Evolutionary conservation across 2,329 filamentous ascomycete genomes (phyloP), one percentile per base, ranked within the genome.

Genomic region (Albophoma yamanashiensis): DNA sequence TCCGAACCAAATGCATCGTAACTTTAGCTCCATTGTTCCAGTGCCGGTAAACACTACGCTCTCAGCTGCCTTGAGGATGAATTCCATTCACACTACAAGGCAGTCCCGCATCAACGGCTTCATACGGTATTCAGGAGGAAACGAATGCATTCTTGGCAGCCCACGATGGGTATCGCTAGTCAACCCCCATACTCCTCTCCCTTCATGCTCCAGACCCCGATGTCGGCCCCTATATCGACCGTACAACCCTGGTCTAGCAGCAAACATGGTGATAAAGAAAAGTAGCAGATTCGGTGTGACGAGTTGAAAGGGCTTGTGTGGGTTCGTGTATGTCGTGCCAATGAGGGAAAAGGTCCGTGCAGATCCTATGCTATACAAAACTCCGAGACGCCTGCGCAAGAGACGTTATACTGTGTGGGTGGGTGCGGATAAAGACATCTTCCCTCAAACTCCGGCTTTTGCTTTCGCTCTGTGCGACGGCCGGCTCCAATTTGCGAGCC

Each of bases 331-430:
- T 56, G 50, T 56, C 53, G 22, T 56, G 31, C 31, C 17, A n/a
- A 50, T 31, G 52, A 57, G 55, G 43, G 57, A 58, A 31, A 55
- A 58, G 31, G 55, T 47, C 50, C 57, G 25, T 62, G 61, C 61
- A 56, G 57, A 60, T 66, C 61, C 64, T 62, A 64, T 66, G 64
- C 63, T 65, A 65, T 63, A 63, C 64, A 61, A 66, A 65, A 67
- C 62, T 60, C 65, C 65, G 17, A 61, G 40, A 63, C 64, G 64
- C 65, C 65, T 42, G 56, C 61, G 61, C 59, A 43, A 59, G 40
- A 56, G 42, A 52, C 56, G n/a, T 22, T 36, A 17, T 45, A 58
- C 43, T 43, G 60, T 55, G 58, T 38, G 36, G 43, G 20, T 34
- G n/a, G 25, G 43, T 25, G n/a, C 9, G 8, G 31, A 36, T 14